These are phyloP conservation scores for Gaertneriomyces semiglobifer DNA, from an alignment of 192 early-diverging fungal genomes.

Conservation along the genomic window DNA sequence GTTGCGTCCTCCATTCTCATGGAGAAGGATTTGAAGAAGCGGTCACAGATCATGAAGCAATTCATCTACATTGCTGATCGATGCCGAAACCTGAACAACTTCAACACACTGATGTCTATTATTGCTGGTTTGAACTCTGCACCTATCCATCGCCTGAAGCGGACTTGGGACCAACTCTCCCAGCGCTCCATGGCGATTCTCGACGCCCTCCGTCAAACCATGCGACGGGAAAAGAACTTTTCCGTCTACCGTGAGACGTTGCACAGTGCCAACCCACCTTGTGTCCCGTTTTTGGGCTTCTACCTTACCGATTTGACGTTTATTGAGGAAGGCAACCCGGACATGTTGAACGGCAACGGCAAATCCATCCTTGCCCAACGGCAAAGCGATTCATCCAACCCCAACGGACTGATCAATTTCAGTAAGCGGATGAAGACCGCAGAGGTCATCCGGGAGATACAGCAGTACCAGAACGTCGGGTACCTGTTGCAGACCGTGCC, in stretches of 20 bases:
- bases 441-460: slow-evolving; percentile 81
- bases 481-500: slow-evolving; percentile 74
- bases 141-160: slow-evolving; percentile 80
- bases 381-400: slow-evolving; percentile 9
- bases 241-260: slow-evolving; percentile 75
- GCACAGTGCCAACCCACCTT: slow-evolving; percentile 67
- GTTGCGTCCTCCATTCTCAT: slow-evolving; percentile 77
- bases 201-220: slow-evolving; percentile 66
- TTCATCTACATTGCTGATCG: slow-evolving; percentile 55
- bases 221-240: slow-evolving; percentile 81
- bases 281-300: slow-evolving; percentile 73
- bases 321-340: slow-evolving; percentile 83
- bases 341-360: slow-evolving; percentile 56
- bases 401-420: slow-evolving; percentile 77
- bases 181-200: slow-evolving; percentile 16
- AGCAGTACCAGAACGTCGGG: slow-evolving; percentile 81
- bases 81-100: slow-evolving; percentile 89
- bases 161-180: slow-evolving; percentile 78
- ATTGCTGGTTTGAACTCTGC: slow-evolving; percentile 86
- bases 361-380: not conserved
- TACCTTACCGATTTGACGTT: slow-evolving; percentile 88
- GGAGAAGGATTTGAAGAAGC: slow-evolving; percentile 56
- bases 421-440: slow-evolving; percentile 82
- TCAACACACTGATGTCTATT: slow-evolving; percentile 87
- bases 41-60: slow-evolving; percentile 40